These are phyloP conservation scores for Pythium pectinolyticum DNA, from an alignment of 352 stramenopile genomes.

Conservation along the genomic window DNA sequence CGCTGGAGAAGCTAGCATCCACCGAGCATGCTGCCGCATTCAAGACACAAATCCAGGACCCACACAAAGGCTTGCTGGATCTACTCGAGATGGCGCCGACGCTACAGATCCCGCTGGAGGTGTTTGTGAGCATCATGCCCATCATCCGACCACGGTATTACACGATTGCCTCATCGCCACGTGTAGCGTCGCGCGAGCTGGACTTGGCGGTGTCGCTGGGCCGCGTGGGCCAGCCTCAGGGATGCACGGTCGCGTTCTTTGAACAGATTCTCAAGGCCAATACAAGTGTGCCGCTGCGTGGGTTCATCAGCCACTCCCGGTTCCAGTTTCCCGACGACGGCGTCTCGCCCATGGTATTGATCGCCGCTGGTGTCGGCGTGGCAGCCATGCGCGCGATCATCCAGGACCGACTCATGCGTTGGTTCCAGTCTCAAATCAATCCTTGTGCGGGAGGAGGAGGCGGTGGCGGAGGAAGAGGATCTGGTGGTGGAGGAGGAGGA, in stretches of 20 bases:
- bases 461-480: background rate
- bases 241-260: conserved; percentile 31
- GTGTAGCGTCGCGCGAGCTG: conserved; percentile 63
- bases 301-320: conserved; percentile 85
- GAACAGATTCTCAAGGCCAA: conserved; percentile 18
- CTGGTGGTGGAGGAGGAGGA: background rate
- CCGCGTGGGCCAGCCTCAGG: conserved; percentile 35
- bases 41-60: conserved; percentile 70
- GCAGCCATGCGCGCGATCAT: conserved; percentile 72
- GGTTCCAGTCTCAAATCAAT: conserved; percentile 9
- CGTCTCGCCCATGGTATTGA: conserved; percentile 83
- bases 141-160: conserved; percentile 91
- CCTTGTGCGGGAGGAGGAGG: background rate
- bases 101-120: conserved; percentile 46
- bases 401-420: conserved; percentile 30
- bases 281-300: conserved; percentile 67
- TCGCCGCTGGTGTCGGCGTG: conserved; percentile 92
- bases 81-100: conserved; percentile 67
- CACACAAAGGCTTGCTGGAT: conserved; percentile 71
- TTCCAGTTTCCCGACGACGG: conserved; percentile 87
- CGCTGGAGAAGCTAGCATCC: conserved; percentile 44
- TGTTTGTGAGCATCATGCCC: conserved; percentile 86
- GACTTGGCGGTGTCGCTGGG: conserved; percentile 92
- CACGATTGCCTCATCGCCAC: conserved; percentile 91
- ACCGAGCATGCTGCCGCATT: conserved; percentile 83